phyloP scores from a whole-genome alignment of 805 yeast genomes.

The Saccharomycopsis sp. region DNA sequence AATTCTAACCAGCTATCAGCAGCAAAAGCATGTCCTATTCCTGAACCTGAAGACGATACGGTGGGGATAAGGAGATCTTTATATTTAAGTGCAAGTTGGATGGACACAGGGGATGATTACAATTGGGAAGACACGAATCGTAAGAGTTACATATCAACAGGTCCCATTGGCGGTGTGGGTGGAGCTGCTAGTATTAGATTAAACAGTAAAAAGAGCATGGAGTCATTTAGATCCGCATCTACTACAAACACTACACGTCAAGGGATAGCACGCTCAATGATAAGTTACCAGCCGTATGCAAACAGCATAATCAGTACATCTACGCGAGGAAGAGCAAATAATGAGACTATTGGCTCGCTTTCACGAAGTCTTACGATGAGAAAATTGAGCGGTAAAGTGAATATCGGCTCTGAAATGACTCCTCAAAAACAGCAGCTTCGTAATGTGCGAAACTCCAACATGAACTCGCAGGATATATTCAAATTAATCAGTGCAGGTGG shows the following conservation, averaged over 20 bases:
- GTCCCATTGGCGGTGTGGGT: not conserved
- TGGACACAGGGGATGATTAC: constrained; percentile 6
- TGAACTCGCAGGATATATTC: not conserved
- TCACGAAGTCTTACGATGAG: not conserved
- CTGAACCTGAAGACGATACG: not conserved
- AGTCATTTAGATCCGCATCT: not conserved
- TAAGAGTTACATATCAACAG: not conserved
- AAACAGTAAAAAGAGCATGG: not conserved
- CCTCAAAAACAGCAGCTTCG: not conserved
- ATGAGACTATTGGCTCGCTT: not conserved
- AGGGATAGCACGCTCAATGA: not conserved
- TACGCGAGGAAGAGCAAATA: not conserved
- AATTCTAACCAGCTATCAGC: not conserved
- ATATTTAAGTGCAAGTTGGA: constrained; percentile 7
- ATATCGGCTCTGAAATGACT: not conserved
- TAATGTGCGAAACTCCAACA: not conserved
- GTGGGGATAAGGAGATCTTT: not conserved
- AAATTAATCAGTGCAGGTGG: not conserved
- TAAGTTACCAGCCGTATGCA: not conserved
- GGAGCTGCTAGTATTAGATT: not conserved
- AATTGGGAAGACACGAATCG: not conserved
- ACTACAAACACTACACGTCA: not conserved
- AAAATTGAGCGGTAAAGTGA: not conserved
- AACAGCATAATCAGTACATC: not conserved
- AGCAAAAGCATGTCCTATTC: not conserved